phyloP scores from a whole-genome alignment of 495 filamentous ascomycete genomes.

The Penicillium canescens region DNA sequence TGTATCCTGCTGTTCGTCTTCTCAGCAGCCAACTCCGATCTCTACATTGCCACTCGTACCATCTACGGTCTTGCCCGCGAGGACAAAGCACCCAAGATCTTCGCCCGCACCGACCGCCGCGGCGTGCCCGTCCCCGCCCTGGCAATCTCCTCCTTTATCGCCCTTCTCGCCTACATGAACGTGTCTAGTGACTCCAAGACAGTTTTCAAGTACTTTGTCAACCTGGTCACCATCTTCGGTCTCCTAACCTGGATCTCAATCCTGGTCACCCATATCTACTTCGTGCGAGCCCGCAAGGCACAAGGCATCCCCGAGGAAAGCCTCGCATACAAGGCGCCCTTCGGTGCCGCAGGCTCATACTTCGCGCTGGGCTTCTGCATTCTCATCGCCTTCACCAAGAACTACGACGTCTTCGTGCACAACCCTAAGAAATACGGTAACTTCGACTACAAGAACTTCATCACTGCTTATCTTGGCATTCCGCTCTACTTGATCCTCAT shows the following conservation, averaged over 20 bases:
- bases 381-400: slow-evolving; percentile 74
- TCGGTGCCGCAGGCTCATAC: slow-evolving; percentile 68
- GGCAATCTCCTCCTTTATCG: slow-evolving; percentile 57
- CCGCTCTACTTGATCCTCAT: slow-evolving; percentile 73
- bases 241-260: slow-evolving; percentile 84
- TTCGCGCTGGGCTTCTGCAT: slow-evolving; percentile 66
- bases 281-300: slow-evolving; percentile 70
- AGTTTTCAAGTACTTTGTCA: slow-evolving; percentile 85
- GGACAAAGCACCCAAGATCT: slow-evolving; percentile 70
- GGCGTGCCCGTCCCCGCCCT: slow-evolving; percentile 79
- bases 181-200: slow-evolving; percentile 63
- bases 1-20: slow-evolving; percentile 79
- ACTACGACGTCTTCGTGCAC: slow-evolving; percentile 69
- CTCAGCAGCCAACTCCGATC: slow-evolving; percentile 70
- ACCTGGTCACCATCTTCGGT: slow-evolving; percentile 78
- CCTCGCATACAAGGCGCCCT: slow-evolving; percentile 72
- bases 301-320: slow-evolving; percentile 65
- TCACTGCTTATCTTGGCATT: slow-evolving; percentile 82
- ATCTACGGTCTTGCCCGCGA: slow-evolving; percentile 77
- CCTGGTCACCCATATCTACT: slow-evolving; percentile 78
- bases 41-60: slow-evolving; percentile 81
- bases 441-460: slow-evolving; percentile 72
- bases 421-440: slow-evolving; percentile 46
- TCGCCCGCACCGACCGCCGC: slow-evolving; percentile 67
- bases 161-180: slow-evolving; percentile 76